phyloP scores from a whole-genome alignment of 106 monocot species.

The Platanthera zijinensis region DNA sequence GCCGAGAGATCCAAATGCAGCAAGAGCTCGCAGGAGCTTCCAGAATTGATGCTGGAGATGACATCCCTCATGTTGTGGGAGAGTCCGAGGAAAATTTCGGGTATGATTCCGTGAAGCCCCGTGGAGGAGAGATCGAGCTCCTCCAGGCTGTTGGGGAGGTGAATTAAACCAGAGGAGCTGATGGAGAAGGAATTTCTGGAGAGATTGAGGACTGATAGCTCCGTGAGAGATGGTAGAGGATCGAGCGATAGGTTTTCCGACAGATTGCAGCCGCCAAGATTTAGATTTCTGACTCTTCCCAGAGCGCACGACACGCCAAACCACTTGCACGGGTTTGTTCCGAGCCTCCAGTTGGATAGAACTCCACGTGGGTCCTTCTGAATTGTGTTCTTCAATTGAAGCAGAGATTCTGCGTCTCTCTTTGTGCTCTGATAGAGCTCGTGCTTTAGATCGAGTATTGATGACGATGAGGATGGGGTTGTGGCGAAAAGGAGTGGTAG shows the following conservation, averaged over 20 bases:
- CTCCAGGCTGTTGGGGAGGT: constrained; percentile 35
- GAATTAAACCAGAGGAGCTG: constrained; percentile 32
- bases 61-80: constrained; percentile 51
- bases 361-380: constrained; percentile 31
- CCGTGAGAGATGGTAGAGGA: constrained; percentile 34
- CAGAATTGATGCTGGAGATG: constrained; percentile 27
- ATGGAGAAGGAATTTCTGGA: constrained; percentile 45
- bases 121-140: constrained; percentile 49
- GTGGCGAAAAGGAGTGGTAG: constrained; percentile 21
- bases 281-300: constrained; percentile 41
- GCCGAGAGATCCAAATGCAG: constrained; percentile 45
- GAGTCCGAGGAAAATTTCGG: constrained; percentile 31
- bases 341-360: constrained; percentile 47
- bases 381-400: constrained; percentile 51
- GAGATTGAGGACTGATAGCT: constrained; percentile 49
- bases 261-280: constrained; percentile 38
- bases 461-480: constrained; percentile 9
- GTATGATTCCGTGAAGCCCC: constrained; percentile 39
- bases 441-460: constrained; percentile 1
- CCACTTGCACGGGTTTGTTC: constrained; percentile 44
- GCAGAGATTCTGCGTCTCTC: constrained; percentile 45
- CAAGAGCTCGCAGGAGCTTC: constrained; percentile 36
- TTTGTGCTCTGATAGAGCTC: constrained; percentile 19
- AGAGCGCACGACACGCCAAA: constrained; percentile 47
- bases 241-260: constrained; percentile 36